Base-by-base conservation (phyloP, 2,329 filamentous ascomycete genomes). In the Clathrospora elynae region DNA sequence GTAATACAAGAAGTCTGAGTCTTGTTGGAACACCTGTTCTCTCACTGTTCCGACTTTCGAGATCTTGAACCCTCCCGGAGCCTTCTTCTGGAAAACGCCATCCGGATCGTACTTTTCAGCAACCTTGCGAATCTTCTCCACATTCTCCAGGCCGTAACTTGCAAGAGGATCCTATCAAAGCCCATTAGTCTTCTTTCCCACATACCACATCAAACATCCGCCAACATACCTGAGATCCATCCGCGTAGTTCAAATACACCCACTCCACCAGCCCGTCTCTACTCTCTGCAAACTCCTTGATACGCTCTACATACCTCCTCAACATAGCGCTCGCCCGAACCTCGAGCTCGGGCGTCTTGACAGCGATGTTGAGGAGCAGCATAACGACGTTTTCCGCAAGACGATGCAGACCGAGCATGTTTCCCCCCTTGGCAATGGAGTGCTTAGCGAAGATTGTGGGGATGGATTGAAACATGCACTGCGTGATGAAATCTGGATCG, bases 21-120 rank as follows among this genome's bases (percentile, higher is more conserved):
- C n/a, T n/a, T n/a, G n/a, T n/a, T n/a, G n/a, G n/a, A n/a, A n/a
- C n/a, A n/a, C n/a, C n/a, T n/a, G n/a, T n/a, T n/a, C n/a, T n/a
- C n/a, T n/a, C n/a, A n/a, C n/a, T n/a, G n/a, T 37, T 16, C 22
- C 18, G 3, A 59, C 51, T 17, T 45, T 55, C 1, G 57, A 55
- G 9, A 67, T 54, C 56, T 76, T 76, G 47, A 75, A 76, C 20
- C 70, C 68, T n/a, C 73, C 72, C 2, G 71, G 71, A 20, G 67
- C 57, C 12, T 68, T 49, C 4, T 35, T 70, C 54, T 75, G 71
- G 42, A 72, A 75, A 4, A 76, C 54, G 2, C 59, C 53, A 2
- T 51, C 40, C 0, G 73, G 71, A 42, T 77, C 74, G 41, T 72
- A 75, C 41, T 64, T 66, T 13, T 35, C 46, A 1, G 65, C 62